Evolutionary conservation across 2,329 filamentous ascomycete genomes (phyloP).

Genomic region (Aspergillus fumigatus): DNA sequence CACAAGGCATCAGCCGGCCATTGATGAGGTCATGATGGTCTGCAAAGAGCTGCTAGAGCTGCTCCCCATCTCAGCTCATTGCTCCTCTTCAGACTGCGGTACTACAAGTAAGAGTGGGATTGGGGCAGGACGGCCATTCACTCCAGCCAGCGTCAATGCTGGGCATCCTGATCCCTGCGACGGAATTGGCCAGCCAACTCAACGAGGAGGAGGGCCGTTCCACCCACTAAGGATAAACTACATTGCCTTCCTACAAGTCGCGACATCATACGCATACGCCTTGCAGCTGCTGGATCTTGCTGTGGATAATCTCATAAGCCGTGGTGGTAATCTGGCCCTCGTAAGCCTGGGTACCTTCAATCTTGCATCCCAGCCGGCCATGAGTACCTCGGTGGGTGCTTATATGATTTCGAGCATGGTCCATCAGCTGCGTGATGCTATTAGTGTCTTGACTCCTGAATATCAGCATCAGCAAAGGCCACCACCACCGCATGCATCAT

Average conservation of each 20-base stretch:
- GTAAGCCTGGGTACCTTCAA: background rate
- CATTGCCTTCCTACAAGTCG: background rate
- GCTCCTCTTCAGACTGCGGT: background rate
- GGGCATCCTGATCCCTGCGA: background rate
- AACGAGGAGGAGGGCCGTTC: background rate
- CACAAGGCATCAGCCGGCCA: background rate
- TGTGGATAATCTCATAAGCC: background rate
- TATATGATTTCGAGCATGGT: background rate
- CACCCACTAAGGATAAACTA: background rate
- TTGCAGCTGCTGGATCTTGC: background rate
- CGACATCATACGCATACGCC: background rate
- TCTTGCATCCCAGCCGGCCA: background rate
- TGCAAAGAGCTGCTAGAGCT: background rate
- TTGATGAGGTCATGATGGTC: background rate
- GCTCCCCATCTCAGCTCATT: background rate
- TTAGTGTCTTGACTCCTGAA: background rate
- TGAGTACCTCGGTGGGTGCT: background rate
- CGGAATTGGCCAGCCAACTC: background rate
- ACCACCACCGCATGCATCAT: background rate
- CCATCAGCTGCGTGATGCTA: background rate
- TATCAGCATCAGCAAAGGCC: background rate
- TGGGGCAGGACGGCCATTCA: background rate
- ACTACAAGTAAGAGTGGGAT: background rate
- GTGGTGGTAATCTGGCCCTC: background rate
- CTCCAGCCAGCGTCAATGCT: too few relatives aligned